Base-by-base conservation (phyloP, 768 basidiomycete species). In the Collybia mongolica region DNA sequence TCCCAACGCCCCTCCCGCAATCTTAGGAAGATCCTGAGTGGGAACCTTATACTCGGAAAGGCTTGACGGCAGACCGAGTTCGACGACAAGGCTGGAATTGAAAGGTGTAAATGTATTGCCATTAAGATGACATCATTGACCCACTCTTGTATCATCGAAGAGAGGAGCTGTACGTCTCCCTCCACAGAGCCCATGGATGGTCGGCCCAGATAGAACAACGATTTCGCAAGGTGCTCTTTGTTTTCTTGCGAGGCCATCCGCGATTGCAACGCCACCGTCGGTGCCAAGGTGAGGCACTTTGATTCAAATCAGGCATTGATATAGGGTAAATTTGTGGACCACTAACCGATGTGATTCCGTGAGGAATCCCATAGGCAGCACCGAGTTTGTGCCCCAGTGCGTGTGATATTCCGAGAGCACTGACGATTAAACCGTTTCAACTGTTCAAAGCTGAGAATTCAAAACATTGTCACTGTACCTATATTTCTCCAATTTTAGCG, bases 291-390 rank as follows among this genome's bases (percentile, higher is more conserved):
- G 46, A 89, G 70, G 62, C 88, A 90, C 87, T 90, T 46, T 29
- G 35, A 28, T 37, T 32, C 11, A 46, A 43, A 26, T 48, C 17
- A 39, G 32, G 4, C 11, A 26, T n/a, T 48, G 8, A 41, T 2
- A 19, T 19, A n/a, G 39, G 12, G 28, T 58, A 39, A 42, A 45
- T 40, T 36, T 42, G 50, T 40, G 15, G 12, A 40, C 5, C 7
- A 59, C 81, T 65, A 54, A 87, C 88, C n/a, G 88, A 90, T 3
- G 90, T 90, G 54, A 90, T 86, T 7, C 90, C 90, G 62, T 93
- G 89, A 18, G 88, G 86, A 49, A 93, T 90, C 45, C 74, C 68
- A 59, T 90, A 92, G 38, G 72, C 71, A 15, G 87, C 87, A 2
- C 88, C 89, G 9, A 89, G 75, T 58, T 76, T 82, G 63, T 90